These are phyloP conservation scores for Globisporangium nagaii DNA, from an alignment of 352 stramenopile species.

Conservation along the genomic window DNA sequence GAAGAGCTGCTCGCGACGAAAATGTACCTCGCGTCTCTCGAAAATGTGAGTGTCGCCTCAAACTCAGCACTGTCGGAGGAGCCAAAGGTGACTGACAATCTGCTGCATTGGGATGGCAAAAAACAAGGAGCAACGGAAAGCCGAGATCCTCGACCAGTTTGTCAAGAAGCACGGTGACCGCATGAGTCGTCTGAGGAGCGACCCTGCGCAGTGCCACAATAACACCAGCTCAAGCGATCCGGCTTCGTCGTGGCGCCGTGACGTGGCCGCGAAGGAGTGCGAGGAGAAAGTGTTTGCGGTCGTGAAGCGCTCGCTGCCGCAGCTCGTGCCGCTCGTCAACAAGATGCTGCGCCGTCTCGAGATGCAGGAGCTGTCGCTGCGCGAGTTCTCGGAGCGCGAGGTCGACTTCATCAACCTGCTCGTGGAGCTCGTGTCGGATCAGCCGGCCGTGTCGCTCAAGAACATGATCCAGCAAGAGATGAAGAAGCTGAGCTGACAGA, in stretches of 20 bases:
- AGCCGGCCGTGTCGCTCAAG: conserved; percentile 53
- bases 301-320: conserved; percentile 62
- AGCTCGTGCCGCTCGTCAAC: conserved; percentile 61
- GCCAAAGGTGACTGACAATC: background rate
- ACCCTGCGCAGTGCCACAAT: conserved; percentile 5
- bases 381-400: conserved; percentile 68
- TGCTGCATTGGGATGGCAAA: background rate
- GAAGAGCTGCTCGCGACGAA: conserved; percentile 61
- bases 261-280: conserved; percentile 31
- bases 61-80: background rate
- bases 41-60: conserved; percentile 26
- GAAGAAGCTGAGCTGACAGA: conserved; percentile 30
- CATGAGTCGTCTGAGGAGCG: conserved; percentile 38
- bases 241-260: conserved; percentile 26
- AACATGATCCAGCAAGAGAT: conserved; percentile 70
- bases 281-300: conserved; percentile 50
- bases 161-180: conserved; percentile 75
- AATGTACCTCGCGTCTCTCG: conserved; percentile 65
- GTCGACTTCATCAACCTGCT: conserved; percentile 81
- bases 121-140: conserved; percentile 59
- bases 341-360: conserved; percentile 65
- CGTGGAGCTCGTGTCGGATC: conserved; percentile 69
- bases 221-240: background rate
- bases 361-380: conserved; percentile 65
- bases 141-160: conserved; percentile 69